phyloP scores from a whole-genome alignment of 2,329 filamentous ascomycete genomes.

The Fusarium ramigenum region DNA sequence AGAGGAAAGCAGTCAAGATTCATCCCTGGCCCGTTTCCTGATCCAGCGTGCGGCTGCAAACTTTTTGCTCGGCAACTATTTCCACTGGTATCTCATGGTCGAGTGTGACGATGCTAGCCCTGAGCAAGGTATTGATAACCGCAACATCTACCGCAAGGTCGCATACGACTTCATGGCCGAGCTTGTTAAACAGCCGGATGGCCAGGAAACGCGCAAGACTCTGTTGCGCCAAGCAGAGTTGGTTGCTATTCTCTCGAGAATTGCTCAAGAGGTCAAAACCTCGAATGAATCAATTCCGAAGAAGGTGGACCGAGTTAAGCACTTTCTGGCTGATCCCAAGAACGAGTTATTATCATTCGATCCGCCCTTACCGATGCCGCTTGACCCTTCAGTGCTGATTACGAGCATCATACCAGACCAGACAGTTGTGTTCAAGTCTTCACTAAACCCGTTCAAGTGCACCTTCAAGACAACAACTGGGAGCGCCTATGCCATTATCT shows the following conservation, averaged over 20 bases:
- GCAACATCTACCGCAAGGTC: slow-evolving; percentile 89
- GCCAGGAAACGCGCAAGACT: slow-evolving; percentile 77
- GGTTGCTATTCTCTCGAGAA: slow-evolving; percentile 84
- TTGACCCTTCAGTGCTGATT: slow-evolving; percentile 85
- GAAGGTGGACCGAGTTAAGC: slow-evolving; percentile 86
- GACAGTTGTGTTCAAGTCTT: slow-evolving; percentile 94
- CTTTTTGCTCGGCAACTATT: slow-evolving; percentile 90
- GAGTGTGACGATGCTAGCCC: slow-evolving; percentile 89
- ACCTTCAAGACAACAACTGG: slow-evolving; percentile 85
- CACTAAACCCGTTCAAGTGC: slow-evolving; percentile 88
- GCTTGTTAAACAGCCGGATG: slow-evolving; percentile 75
- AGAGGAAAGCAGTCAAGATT: slow-evolving; percentile 73
- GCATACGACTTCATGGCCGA: slow-evolving; percentile 97
- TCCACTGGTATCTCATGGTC: slow-evolving; percentile 99
- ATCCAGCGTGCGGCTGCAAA: slow-evolving; percentile 89
- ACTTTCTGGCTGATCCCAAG: slow-evolving; percentile 85
- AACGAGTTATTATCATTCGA: slow-evolving; percentile 88
- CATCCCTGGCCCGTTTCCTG: slow-evolving; percentile 87
- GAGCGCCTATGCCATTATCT: slow-evolving; percentile 87
- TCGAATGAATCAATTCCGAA: slow-evolving; percentile 79
- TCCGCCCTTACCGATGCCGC: slow-evolving; percentile 84
- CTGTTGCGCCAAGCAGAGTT: slow-evolving; percentile 90
- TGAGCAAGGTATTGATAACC: slow-evolving; percentile 77
- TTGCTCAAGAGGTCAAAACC: slow-evolving; percentile 87
- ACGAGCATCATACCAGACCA: slow-evolving; percentile 85